These are phyloP conservation scores for Cyclotella atomus DNA, from an alignment of 108 stramenopile species.

Conservation along the genomic window DNA sequence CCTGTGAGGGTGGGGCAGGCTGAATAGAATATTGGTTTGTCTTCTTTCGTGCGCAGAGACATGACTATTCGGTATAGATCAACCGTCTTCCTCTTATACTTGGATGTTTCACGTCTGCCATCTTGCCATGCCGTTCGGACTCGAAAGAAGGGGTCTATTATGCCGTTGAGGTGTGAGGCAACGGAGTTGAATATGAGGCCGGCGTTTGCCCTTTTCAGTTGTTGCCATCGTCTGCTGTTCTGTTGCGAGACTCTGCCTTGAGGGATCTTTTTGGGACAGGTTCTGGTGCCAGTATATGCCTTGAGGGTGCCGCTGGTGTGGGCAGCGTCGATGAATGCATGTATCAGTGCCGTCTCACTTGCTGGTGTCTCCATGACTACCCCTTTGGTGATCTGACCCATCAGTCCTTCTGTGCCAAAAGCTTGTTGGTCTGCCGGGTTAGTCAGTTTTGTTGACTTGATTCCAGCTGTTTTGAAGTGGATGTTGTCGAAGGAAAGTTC, in stretches of 20 bases:
- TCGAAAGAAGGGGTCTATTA: background rate
- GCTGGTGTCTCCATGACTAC: background rate
- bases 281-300: background rate
- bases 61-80: background rate
- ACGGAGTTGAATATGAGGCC: background rate
- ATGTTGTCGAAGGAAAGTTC: background rate
- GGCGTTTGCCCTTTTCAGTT: background rate
- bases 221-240: background rate
- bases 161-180: background rate
- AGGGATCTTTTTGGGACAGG: background rate
- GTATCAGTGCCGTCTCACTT: background rate
- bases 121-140: background rate
- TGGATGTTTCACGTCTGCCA: background rate
- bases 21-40: background rate
- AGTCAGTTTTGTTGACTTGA: background rate
- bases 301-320: background rate
- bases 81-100: background rate
- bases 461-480: background rate
- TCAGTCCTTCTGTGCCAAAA: background rate
- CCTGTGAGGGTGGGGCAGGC: background rate
- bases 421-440: background rate
- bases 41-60: background rate
- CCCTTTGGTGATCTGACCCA: background rate
- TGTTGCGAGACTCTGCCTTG: background rate
- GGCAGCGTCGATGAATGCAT: background rate